A percentile compares a stretch with the other conserved stretches of the same genome.
These are phyloP conservation scores for Polytrichum commune DNA, from an alignment of 225 moss, liverwort and hornwort genomes.

Conservation along the genomic window DNA sequence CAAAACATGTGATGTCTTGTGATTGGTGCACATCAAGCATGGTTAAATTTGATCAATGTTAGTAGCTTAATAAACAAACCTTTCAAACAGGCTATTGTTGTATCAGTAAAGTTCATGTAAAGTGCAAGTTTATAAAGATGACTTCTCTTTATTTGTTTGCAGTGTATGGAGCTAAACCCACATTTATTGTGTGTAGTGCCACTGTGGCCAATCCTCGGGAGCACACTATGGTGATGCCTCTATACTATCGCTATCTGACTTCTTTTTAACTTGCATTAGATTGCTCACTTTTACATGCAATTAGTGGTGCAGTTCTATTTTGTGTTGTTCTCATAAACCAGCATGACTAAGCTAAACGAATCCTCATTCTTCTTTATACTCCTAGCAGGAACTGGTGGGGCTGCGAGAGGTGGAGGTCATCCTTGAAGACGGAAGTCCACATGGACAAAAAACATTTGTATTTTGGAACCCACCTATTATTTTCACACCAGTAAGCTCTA, in stretches of 20 bases:
- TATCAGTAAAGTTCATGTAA: too few relatives aligned
- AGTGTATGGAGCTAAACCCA: slow-evolving; percentile 91
- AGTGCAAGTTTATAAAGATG: slow-evolving; percentile 8
- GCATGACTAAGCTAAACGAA: too few relatives aligned
- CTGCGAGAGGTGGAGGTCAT: slow-evolving; percentile 69
- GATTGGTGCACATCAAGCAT: too few relatives aligned
- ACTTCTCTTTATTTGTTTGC: slow-evolving; percentile 23
- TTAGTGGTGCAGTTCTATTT: too few relatives aligned
- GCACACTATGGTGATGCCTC: slow-evolving; percentile 62
- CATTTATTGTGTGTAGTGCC: slow-evolving; percentile 87
- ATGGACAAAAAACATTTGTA: slow-evolving; percentile 79
- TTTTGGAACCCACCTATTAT: slow-evolving; percentile 84
- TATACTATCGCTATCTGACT: neutral
- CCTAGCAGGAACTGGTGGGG: slow-evolving; percentile 74
- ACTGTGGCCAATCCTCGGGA: slow-evolving; percentile 87
- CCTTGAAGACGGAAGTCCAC: slow-evolving; percentile 85
- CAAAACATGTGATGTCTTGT: too few relatives aligned
- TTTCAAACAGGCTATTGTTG: too few relatives aligned
- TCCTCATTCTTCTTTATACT: neutral
- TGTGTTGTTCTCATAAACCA: too few relatives aligned
- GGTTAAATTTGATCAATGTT: too few relatives aligned
- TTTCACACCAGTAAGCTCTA: slow-evolving; percentile 44
- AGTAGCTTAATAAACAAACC: too few relatives aligned
- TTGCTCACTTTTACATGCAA: neutral
- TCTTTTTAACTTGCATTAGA: neutral